Evolutionary conservation across 2,329 filamentous ascomycete species (phyloP).

Genomic region (Trichoderma atrobrunneum): DNA sequence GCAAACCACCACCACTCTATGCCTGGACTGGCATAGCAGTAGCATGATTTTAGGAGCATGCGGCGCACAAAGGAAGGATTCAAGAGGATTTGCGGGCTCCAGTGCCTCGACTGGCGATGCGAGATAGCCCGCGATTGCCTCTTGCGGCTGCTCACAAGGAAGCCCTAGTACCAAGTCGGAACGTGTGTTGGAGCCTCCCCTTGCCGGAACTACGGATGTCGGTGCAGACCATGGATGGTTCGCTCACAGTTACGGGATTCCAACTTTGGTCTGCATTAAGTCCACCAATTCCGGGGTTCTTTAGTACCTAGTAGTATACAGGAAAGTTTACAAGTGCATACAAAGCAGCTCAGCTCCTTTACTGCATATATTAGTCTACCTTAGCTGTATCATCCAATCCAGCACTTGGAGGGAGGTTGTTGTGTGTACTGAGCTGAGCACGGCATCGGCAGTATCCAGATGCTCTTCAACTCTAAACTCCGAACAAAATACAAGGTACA

Average conservation of each 20-base stretch:
- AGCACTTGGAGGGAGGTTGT: not conserved
- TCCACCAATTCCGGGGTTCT: not conserved
- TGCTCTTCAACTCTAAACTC: not conserved
- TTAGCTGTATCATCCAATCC: not conserved
- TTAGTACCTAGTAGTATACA: not conserved
- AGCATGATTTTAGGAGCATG: not conserved
- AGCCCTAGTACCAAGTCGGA: not conserved
- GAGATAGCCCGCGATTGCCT: not conserved
- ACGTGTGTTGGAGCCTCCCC: not conserved
- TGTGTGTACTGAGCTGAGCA: not conserved
- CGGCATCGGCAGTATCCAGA: not conserved
- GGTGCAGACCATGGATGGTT: not conserved
- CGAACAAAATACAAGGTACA: not conserved
- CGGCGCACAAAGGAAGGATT: not conserved
- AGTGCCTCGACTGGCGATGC: not conserved
- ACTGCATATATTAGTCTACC: no score
- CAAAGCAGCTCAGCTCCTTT: not conserved
- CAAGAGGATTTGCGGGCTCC: not conserved
- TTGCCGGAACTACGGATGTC: not conserved
- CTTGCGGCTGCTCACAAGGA: not conserved
- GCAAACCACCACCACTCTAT: not conserved
- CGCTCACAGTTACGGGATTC: not conserved
- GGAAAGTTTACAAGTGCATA: not conserved
- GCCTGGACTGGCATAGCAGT: not conserved
- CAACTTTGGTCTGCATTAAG: not conserved